Percentiles rank a stretch among this genome's conserved stretches.
Conservation (phyloP, 345 rosid species). For the Syzygium aromaticum region DNA sequence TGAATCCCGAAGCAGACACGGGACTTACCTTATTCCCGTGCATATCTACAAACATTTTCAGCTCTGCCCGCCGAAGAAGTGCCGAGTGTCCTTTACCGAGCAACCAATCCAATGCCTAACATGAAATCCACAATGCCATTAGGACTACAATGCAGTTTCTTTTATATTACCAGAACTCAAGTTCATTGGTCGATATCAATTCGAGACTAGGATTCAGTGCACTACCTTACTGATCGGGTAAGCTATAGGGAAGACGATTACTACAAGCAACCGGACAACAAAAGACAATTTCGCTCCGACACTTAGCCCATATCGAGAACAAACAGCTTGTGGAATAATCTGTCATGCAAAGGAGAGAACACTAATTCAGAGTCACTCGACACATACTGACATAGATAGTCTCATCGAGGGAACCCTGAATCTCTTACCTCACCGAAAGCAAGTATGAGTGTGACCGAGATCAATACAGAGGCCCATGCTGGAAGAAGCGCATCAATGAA, state of each 20-base stretch:
- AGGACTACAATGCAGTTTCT: neutral
- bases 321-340: constrained; percentile 82
- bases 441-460: too few relatives aligned
- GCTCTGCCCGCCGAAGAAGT: constrained; percentile 63
- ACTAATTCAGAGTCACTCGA: neutral
- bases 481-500: too few relatives aligned
- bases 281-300: constrained; percentile 77
- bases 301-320: constrained; percentile 79
- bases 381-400: neutral
- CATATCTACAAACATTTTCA: constrained; percentile 60
- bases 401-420: neutral
- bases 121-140: neutral
- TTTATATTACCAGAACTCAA: neutral
- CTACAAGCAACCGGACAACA: constrained; percentile 63
- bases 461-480: too few relatives aligned
- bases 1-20: neutral
- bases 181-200: neutral
- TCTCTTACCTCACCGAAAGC: neutral
- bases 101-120: constrained; percentile 55
- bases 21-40: constrained; percentile 61
- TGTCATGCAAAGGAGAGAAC: constrained; percentile 18
- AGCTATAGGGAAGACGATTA: constrained; percentile 68
- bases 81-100: constrained; percentile 61
- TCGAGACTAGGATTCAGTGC: neutral
- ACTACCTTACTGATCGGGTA: constrained; percentile 92